A percentile compares a stretch with the other conserved stretches of the same genome.
Conservation (phyloP, 345 rosid species). For the Corchorus capsularis region DNA sequence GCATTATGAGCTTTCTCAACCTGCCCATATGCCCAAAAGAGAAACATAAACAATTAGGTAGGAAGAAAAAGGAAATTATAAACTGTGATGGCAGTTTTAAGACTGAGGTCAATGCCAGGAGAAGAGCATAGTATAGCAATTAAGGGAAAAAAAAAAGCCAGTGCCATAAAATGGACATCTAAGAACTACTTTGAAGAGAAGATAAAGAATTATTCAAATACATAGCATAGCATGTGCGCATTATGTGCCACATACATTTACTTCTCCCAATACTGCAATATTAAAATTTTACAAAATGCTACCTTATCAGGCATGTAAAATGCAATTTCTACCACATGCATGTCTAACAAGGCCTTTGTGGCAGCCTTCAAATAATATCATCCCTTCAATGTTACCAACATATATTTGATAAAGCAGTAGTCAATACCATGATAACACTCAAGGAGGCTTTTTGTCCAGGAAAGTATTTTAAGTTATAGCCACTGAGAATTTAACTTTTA, state of each 20-base stretch:
- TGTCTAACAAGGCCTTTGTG: not conserved
- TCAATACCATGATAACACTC: not conserved
- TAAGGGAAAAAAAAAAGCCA: not conserved
- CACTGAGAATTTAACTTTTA: not conserved
- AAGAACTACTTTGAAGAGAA: constrained; percentile 9
- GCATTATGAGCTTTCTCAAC: constrained; percentile 69
- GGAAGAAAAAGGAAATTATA: not conserved
- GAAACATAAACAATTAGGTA: not conserved
- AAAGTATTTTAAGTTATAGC: not conserved
- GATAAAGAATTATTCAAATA: not conserved
- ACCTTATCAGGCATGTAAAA: not conserved
- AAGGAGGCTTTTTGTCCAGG: not conserved
- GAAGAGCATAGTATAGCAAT: not conserved
- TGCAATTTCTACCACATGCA: not conserved
- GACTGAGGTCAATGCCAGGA: not conserved
- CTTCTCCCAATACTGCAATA: not conserved
- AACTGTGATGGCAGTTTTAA: not conserved
- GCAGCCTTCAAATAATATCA: not conserved
- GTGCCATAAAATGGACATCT: not conserved
- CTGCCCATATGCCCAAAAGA: constrained; percentile 34
- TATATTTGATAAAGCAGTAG: not conserved
- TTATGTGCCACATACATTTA: not conserved
- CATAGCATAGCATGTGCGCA: not conserved
- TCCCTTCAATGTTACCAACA: not conserved
- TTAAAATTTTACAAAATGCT: not conserved